phyloP scores from a whole-genome alignment of 225 moss, liverwort and hornwort species.

The Marchantia polymorpha region DNA sequence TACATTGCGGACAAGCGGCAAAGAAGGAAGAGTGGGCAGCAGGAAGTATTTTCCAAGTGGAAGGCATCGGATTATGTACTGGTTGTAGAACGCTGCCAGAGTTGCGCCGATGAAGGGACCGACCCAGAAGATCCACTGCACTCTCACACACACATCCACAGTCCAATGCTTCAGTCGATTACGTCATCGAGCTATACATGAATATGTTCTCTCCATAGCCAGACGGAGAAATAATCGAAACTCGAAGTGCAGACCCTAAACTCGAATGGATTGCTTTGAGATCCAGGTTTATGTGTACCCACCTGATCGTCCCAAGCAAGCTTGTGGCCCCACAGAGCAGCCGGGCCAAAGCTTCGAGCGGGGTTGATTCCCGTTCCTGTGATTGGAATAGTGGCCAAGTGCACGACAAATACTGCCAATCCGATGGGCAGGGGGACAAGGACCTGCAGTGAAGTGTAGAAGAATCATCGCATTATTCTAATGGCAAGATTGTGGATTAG shows the following conservation, averaged over 20 bases:
- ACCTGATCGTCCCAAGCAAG: slow-evolving; percentile 40
- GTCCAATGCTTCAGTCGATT: too few species aligned
- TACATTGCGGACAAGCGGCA: too few species aligned
- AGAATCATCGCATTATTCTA: too few species aligned
- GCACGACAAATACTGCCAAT: slow-evolving; percentile 32
- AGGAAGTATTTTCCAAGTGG: background rate
- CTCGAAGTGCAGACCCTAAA: too few species aligned
- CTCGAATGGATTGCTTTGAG: too few species aligned
- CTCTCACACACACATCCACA: too few species aligned
- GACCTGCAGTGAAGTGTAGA: slow-evolving; percentile 13
- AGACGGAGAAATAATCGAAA: too few species aligned
- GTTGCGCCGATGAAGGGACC: slow-evolving; percentile 19
- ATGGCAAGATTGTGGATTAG: too few species aligned
- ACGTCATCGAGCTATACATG: too few species aligned
- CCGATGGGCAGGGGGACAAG: slow-evolving; percentile 41
- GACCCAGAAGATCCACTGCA: slow-evolving; percentile 27
- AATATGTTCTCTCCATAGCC: too few species aligned
- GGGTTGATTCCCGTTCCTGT: slow-evolving; percentile 44
- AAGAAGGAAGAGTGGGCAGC: background rate
- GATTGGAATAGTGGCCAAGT: slow-evolving; percentile 50
- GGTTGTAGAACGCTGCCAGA: slow-evolving; percentile 14
- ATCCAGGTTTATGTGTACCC: background rate
- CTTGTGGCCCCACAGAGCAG: slow-evolving; percentile 29
- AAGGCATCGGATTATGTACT: slow-evolving; percentile 7
- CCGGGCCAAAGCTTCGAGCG: slow-evolving; percentile 40